These are phyloP conservation scores for Dunaliella sp. DNA, from an alignment of 139 green algal species.

Conservation along the genomic window DNA sequence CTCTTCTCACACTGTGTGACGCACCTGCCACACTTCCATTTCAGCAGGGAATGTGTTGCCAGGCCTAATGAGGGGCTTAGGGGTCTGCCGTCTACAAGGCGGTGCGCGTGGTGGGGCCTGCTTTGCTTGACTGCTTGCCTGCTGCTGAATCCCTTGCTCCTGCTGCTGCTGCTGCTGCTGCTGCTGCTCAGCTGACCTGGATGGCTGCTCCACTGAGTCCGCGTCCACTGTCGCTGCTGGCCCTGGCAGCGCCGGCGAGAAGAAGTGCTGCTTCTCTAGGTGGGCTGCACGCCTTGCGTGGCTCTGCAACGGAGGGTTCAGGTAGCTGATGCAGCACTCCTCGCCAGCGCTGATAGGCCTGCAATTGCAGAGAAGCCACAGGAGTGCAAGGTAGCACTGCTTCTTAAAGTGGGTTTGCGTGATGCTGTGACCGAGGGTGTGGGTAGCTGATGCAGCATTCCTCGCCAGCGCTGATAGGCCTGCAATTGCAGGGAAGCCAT, in stretches of 20 bases:
- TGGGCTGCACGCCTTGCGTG: not conserved
- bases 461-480: not conserved
- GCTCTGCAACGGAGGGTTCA: constrained; percentile 9
- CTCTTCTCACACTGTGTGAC: too few species aligned
- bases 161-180: not conserved
- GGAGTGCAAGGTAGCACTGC: too few species aligned
- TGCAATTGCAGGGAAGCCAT: not conserved
- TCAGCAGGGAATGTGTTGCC: not conserved
- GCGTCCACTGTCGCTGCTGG: not conserved
- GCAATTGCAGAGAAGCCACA: not conserved
- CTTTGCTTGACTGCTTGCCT: not conserved
- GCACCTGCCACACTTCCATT: not conserved
- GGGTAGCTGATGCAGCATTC: constrained; percentile 8
- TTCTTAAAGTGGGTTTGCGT: too few species aligned
- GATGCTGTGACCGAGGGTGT: not conserved
- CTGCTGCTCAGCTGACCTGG: constrained; percentile 1
- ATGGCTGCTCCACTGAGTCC: not conserved
- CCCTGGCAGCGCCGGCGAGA: not conserved
- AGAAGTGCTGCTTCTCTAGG: not conserved
- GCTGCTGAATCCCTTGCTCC: not conserved
- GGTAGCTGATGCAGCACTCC: constrained; percentile 7
- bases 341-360: not conserved
- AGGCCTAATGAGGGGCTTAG: not conserved
- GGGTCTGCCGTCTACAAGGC: too few species aligned
- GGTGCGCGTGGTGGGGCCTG: not conserved